phyloP scores from a whole-genome alignment of 1,139 yeast species.

The Magnusiomyces sp. region DNA sequence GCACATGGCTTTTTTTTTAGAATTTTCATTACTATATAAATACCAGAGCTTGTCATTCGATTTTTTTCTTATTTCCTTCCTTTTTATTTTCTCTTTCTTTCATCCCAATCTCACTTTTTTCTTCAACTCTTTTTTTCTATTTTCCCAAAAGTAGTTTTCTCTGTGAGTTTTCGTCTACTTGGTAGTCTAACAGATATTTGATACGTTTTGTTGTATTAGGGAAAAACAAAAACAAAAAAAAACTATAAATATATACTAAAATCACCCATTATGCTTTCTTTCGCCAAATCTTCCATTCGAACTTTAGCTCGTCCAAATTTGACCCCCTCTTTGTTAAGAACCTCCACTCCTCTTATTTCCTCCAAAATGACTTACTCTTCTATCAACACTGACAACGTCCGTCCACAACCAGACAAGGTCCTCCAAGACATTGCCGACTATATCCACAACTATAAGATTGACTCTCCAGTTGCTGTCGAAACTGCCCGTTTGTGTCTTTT shows the following conservation, averaged over 20 bases:
- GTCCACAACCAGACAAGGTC: slow-evolving; percentile 44
- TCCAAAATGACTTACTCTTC: slow-evolving; percentile 13
- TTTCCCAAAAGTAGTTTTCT: no score
- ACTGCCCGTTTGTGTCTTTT: slow-evolving; percentile 48
- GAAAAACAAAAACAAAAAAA: no score
- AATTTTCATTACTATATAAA: neutral
- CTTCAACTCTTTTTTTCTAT: neutral
- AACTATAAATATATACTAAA: no score
- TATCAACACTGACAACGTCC: slow-evolving; percentile 37
- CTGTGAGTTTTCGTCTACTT: no score
- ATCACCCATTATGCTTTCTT: slow-evolving; percentile 1
- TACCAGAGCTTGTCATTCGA: neutral
- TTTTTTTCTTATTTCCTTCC: neutral
- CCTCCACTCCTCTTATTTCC: neutral
- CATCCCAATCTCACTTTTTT: neutral
- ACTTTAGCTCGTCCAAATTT: neutral
- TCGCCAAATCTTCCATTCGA: neutral
- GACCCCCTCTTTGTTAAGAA: neutral
- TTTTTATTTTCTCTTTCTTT: neutral
- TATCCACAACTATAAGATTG: slow-evolving; percentile 41
- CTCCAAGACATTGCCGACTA: slow-evolving; percentile 43
- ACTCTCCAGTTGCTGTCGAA: slow-evolving; percentile 41
- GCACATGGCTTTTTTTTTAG: neutral
- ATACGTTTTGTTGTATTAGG: no score
- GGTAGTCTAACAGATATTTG: no score